Evolutionary conservation across 192 early-diverging fungal species (phyloP), one percentile per base, ranked within the genome.

Genomic region (Umbelopsis sp.): DNA sequence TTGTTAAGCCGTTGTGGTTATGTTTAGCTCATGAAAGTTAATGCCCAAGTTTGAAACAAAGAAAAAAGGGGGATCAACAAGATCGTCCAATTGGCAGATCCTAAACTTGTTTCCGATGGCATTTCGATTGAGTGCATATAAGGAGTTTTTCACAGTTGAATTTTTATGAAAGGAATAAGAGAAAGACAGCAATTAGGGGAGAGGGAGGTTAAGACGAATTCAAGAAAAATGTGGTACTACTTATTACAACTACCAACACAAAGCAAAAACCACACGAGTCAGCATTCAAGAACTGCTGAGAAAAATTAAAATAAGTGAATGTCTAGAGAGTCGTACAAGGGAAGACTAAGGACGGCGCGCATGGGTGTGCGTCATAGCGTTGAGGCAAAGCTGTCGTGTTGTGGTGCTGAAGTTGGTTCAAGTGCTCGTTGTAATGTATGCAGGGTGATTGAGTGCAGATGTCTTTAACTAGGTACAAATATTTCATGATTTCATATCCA

Each of bases 401-500:
- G 55, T 35, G 27, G 33, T 30, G 18, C 12, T 18, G 30, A 16
- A 33, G 2, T 23, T 35, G 48, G 48, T 21, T 20, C 3, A 13
- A 21, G 48, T 49, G 48, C 48, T 21, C 20, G 15, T 16, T 20
- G 55, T 25, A 61, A 35, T 35, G 55, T 61, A 61, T 61, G 55
- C 55, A 61, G 30, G 30, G 30, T 35, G 53, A 25, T n/a, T 44
- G 18, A 67, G 50, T 23, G 27, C 37, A 47, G 27, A 44, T 27
- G 35, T 13, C 44, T 35, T 21, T 35, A 41, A 44, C 25, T 41
- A 33, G 30, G 23, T 15, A 30, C 27, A 30, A 30, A 30, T 30
- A 33, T 35, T 41, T 68, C 51, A 68, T 67, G 53, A 68, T 67
- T 74, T 74, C 72, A 74, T 68, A 68, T 74, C 72, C 72, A 74